A percentile compares a stretch with the other conserved stretches of the same genome.
phyloP scores from a whole-genome alignment of 805 yeast species.

The Saccharomycopsis schoenii region DNA sequence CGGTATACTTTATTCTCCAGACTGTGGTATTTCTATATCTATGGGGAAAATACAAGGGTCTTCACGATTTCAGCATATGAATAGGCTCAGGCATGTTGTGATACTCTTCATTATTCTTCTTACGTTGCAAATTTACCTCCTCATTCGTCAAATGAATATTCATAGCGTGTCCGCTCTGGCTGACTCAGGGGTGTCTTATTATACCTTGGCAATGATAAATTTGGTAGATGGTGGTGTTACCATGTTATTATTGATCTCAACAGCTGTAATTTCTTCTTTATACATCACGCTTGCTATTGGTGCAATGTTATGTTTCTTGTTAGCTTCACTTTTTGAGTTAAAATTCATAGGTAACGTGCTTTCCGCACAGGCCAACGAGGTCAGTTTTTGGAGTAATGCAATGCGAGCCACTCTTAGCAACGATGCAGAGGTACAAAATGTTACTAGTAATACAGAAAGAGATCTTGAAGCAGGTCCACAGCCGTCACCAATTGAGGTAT shows the following conservation, averaged over 20 bases:
- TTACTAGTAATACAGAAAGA: constrained; percentile 15
- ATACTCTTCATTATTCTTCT: constrained; percentile 29
- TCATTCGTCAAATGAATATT: constrained; percentile 59
- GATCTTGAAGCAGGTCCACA: constrained; percentile 6
- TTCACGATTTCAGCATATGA: constrained; percentile 19
- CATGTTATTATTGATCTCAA: constrained; percentile 48
- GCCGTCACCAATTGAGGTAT: neutral
- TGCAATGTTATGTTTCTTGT: constrained; percentile 57
- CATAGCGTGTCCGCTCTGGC: constrained; percentile 68
- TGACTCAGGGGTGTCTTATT: constrained; percentile 61
- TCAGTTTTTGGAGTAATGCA: constrained; percentile 50
- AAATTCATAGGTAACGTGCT: constrained; percentile 60
- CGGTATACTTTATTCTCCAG: constrained; percentile 75
- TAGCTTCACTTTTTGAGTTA: constrained; percentile 67
- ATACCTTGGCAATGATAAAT: constrained; percentile 54
- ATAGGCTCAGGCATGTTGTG: constrained; percentile 31
- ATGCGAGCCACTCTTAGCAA: constrained; percentile 15
- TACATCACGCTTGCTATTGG: constrained; percentile 62
- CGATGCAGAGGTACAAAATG: constrained; percentile 5
- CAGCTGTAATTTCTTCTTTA: constrained; percentile 39
- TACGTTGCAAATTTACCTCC: constrained; percentile 42
- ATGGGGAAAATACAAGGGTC: constrained; percentile 32
- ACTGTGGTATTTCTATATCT: constrained; percentile 59
- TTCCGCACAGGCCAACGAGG: constrained; percentile 63
- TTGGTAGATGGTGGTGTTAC: constrained; percentile 62